Conservation (phyloP, 148 eudicot species). For the Fagopyrum tataricum region DNA sequence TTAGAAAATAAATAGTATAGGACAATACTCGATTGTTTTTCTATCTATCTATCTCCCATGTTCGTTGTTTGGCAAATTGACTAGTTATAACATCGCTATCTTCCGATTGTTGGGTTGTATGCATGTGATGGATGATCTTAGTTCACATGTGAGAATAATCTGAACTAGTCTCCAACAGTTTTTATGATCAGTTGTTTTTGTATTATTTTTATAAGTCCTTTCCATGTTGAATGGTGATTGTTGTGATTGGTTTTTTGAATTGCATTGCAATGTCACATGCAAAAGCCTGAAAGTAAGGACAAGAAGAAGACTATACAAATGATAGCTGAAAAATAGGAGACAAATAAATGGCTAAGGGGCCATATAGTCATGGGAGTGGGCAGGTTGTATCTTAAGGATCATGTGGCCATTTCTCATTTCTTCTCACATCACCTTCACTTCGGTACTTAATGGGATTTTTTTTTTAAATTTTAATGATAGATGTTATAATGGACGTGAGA, state of each 20-base stretch:
- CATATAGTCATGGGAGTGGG: constrained; percentile 5
- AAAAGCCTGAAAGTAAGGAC: constrained; percentile 8
- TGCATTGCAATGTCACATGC: constrained; percentile 11
- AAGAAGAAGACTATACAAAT: not conserved
- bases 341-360: not conserved
- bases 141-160: constrained; percentile 10
- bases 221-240: not conserved
- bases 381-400: not conserved
- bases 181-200: constrained; percentile 1
- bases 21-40: not conserved
- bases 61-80: not conserved
- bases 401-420: not conserved
- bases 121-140: constrained; percentile 9
- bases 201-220: not conserved
- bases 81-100: constrained; percentile 5
- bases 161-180: constrained; percentile 2
- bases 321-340: not conserved
- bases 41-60: not conserved
- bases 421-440: not conserved
- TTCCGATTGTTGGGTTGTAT: constrained; percentile 3
- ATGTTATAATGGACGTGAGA: too few species aligned
- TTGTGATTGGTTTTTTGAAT: not conserved
- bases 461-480: not conserved
- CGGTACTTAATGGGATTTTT: not conserved
- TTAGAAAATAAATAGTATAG: not conserved